Conservation (phyloP, 2,329 filamentous ascomycete genomes). For the Raffaelea ambrosiae region DNA sequence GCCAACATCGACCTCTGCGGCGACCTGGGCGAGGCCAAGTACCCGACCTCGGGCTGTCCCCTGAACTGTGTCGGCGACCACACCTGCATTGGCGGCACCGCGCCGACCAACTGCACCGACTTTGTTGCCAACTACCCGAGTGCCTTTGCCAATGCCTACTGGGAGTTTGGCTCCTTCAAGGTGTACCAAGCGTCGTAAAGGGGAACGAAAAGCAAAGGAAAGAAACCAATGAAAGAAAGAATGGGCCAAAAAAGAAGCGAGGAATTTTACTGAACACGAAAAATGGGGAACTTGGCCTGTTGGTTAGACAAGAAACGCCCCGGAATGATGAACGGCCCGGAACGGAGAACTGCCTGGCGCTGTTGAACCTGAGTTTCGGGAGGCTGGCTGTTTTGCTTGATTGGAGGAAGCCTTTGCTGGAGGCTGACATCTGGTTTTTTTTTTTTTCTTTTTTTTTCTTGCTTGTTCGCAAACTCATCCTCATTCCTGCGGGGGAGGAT, state of each 20-base stretch:
- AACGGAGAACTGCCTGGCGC: too few relatives aligned
- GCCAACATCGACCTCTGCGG: constrained; percentile 60
- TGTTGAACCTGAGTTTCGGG: too few relatives aligned
- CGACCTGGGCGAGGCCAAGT: constrained; percentile 39
- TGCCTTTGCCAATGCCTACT: constrained; percentile 52
- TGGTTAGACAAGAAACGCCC: too few relatives aligned
- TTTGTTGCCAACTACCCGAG: constrained; percentile 49
- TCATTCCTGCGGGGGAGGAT: too few relatives aligned
- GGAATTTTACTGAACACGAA: too few relatives aligned
- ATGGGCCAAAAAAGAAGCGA: neutral
- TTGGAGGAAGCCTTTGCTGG: too few relatives aligned
- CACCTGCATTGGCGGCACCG: constrained; percentile 13
- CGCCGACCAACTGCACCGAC: constrained; percentile 44
- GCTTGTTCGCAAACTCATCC: too few relatives aligned
- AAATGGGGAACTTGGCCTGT: too few relatives aligned
- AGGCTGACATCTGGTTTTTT: too few relatives aligned
- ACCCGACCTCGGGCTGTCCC: constrained; percentile 33
- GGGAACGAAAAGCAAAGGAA: neutral
- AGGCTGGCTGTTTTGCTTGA: too few relatives aligned
- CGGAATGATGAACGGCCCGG: too few relatives aligned
- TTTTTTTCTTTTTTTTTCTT: too few relatives aligned
- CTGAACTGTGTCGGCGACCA: constrained; percentile 11
- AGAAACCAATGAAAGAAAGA: neutral
- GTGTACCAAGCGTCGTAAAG: constrained; percentile 38
- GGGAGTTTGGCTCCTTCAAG: constrained; percentile 54